A percentile compares a stretch with the other conserved stretches of the same genome.
Evolutionary conservation across 2,329 filamentous ascomycete species (phyloP).

Genomic region (Calonectria montana): DNA sequence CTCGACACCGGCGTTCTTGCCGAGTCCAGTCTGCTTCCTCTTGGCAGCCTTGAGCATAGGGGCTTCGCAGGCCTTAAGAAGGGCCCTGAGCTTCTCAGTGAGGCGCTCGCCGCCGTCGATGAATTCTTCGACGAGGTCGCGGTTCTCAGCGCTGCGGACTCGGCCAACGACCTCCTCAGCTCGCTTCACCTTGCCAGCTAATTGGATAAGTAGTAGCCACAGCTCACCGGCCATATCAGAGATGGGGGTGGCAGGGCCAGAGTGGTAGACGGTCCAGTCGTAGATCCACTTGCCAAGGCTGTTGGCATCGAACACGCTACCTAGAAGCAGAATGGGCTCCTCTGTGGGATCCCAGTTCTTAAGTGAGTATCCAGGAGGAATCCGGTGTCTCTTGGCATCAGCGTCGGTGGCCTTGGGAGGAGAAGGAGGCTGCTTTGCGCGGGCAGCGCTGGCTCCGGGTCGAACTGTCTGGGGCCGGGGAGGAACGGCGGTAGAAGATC

Average conservation of each 20-base stretch:
- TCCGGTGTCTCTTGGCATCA: slow-evolving; percentile 74
- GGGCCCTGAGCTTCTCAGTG: slow-evolving; percentile 83
- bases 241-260: slow-evolving; percentile 84
- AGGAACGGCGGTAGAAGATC: slow-evolving; percentile 61
- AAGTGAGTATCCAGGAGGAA: slow-evolving; percentile 90
- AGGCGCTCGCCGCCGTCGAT: slow-evolving; percentile 89
- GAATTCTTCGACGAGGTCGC: slow-evolving; percentile 89
- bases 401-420: slow-evolving; percentile 65
- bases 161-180: slow-evolving; percentile 81
- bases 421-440: slow-evolving; percentile 46
- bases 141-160: slow-evolving; percentile 78
- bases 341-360: slow-evolving; percentile 99
- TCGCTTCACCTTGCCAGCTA: slow-evolving; percentile 93
- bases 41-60: slow-evolving; percentile 95
- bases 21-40: slow-evolving; percentile 75
- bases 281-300: slow-evolving; percentile 99
- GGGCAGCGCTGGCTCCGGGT: slow-evolving; percentile 48
- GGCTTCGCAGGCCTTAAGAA: slow-evolving; percentile 91
- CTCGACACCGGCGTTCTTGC: slow-evolving; percentile 91
- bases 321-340: slow-evolving; percentile 91
- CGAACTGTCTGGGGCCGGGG: slow-evolving; percentile 65
- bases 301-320: slow-evolving; percentile 97
- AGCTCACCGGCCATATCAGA: slow-evolving; percentile 93
- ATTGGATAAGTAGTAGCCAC: slow-evolving; percentile 93
- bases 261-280: slow-evolving; percentile 96